Evolutionary conservation across 164 flowering plant genomes (phyloP), one percentile per base, ranked within the genome.

Genomic region (Tetracentron sinense): DNA sequence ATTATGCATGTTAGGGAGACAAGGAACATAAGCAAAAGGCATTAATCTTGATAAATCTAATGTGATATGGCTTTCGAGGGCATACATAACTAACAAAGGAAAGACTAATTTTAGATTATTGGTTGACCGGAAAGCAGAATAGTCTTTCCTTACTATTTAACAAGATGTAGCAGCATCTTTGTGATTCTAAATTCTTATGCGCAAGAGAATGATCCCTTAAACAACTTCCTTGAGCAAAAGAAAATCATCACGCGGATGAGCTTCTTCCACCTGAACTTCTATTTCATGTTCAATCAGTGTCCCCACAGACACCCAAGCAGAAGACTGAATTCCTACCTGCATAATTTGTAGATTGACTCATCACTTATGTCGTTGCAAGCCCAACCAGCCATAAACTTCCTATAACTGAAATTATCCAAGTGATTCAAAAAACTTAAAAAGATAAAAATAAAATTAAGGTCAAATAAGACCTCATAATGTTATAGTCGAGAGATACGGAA

Each of bases 261-360:
- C 83, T 77, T 85, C 92, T 82, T 83, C 96, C 51, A 90, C 93
- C 69, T 22, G 58, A 65, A 94, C 90, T 60, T 76, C 65, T 54
- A 94, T 70, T 74, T 87, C 98, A 81, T 90, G 97, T 63, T 97
- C 98, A 63, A 94, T 64, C 27, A 83, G 82, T 60, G 47, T 68
- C 38, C 95, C 98, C 31, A 78, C 58, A 33, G 96, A 86, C 52
- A 90, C 96, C 83, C 77, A 83, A 6, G 79, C 88, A 65, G 98
- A 80, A 65, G 83, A 85, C 76, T 94, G 97, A 53, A 89, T 28
- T 42, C 98, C 98, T n/a, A 90, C 92, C 98, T 94, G 79, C 71
- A 57, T 22, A 64, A 46, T 23, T 42, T 0, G 38, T 54, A 11
- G 20, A 31, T 56, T n/a, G 8, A 22, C 0, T n/a, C n/a, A n/a